phyloP scores from a whole-genome alignment of 345 rosid genomes.

The Arabidopsis arenosa region DNA sequence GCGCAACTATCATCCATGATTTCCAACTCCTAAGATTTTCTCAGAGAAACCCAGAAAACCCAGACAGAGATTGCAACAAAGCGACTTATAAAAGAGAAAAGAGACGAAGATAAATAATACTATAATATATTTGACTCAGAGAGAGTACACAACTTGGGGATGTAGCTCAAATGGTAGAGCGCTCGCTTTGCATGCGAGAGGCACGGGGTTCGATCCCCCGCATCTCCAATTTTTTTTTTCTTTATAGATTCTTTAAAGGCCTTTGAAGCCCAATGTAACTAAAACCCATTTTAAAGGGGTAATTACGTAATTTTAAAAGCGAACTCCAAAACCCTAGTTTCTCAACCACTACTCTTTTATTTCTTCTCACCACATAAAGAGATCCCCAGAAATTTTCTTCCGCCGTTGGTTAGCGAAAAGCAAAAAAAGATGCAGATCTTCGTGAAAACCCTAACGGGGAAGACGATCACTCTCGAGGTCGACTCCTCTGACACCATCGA shows the following conservation, averaged over 20 bases:
- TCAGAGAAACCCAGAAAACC: constrained; percentile 6
- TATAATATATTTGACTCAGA: too few species aligned
- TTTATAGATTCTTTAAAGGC: too few species aligned
- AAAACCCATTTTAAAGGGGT: constrained; percentile 20
- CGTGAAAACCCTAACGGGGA: constrained; percentile 49
- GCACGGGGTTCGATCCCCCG: constrained; percentile 29
- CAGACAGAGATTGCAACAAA: neutral
- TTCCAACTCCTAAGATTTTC: neutral
- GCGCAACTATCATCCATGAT: constrained; percentile 91
- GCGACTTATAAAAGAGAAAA: neutral
- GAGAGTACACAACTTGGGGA: neutral
- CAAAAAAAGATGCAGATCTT: constrained; percentile 46
- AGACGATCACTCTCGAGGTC: constrained; percentile 50
- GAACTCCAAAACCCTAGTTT: constrained; percentile 55
- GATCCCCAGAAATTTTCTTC: neutral
- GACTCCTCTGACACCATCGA: constrained; percentile 74
- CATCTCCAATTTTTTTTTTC: neutral
- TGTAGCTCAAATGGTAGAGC: constrained; percentile 79
- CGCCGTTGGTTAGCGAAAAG: constrained; percentile 26
- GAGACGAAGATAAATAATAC: neutral
- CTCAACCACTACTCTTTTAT: constrained; percentile 19
- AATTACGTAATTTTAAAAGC: neutral
- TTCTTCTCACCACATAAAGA: neutral
- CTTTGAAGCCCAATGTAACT: too few species aligned
- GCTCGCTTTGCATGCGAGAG: constrained; percentile 59